A percentile compares a stretch with the other conserved stretches of the same genome.
These are phyloP conservation scores for Trichophyton simii DNA, from an alignment of 2,329 filamentous ascomycete genomes.

Conservation along the genomic window DNA sequence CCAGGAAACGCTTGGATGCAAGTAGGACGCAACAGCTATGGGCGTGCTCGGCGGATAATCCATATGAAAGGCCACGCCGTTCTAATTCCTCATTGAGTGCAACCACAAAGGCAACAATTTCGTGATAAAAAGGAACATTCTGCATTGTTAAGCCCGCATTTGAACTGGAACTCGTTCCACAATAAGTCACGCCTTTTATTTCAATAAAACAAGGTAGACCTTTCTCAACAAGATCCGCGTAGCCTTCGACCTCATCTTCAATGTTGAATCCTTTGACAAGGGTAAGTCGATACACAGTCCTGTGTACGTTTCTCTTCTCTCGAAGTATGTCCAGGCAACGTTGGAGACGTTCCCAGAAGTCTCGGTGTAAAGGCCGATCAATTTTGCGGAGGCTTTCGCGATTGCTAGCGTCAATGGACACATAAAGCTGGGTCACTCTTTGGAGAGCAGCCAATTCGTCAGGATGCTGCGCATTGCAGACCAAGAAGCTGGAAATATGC, in stretches of 20 bases:
- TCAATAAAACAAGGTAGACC: constrained; percentile 87
- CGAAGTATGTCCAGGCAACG: constrained; percentile 80
- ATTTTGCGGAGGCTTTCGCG: constrained; percentile 76
- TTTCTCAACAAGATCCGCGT: constrained; percentile 75
- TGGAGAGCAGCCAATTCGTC: constrained; percentile 71
- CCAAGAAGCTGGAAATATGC: constrained; percentile 83
- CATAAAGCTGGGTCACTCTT: constrained; percentile 88
- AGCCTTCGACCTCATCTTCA: constrained; percentile 81
- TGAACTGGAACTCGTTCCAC: constrained; percentile 74
- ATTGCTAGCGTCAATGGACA: constrained; percentile 90
- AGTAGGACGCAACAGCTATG: constrained; percentile 89
- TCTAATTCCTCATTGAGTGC: constrained; percentile 58
- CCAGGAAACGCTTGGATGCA: constrained; percentile 66
- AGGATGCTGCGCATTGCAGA: constrained; percentile 94
- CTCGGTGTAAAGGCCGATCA: constrained; percentile 80
- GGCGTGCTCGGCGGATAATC: constrained; percentile 86
- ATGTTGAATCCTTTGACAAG: constrained; percentile 98
- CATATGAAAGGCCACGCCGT: constrained; percentile 63
- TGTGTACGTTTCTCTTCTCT: constrained; percentile 68
- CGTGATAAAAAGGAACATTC: constrained; percentile 92
- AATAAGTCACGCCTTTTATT: constrained; percentile 94
- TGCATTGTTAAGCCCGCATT: constrained; percentile 88
- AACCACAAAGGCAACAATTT: constrained; percentile 70
- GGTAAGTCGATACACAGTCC: constrained; percentile 88
- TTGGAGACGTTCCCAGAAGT: constrained; percentile 96